Evolutionary conservation across 2,329 filamentous ascomycete genomes (phyloP).

Genomic region (Alternaria rosae): DNA sequence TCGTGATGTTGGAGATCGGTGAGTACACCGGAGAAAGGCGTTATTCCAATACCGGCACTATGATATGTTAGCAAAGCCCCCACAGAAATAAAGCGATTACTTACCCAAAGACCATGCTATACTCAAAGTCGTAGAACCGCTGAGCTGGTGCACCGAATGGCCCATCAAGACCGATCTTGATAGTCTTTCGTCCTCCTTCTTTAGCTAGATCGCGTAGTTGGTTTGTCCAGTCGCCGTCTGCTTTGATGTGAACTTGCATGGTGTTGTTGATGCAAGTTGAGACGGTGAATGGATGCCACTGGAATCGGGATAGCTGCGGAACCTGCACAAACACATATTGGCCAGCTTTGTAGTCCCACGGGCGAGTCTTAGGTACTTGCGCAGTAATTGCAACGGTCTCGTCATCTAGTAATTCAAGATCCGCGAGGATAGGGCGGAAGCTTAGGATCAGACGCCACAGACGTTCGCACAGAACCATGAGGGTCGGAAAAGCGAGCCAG

Average conservation of each 20-base stretch:
- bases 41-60: constrained; percentile 64
- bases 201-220: constrained; percentile 55
- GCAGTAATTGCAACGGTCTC: constrained; percentile 62
- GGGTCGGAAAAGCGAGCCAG: constrained; percentile 62
- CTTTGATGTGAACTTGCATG: constrained; percentile 66
- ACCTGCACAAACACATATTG: constrained; percentile 67
- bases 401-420: constrained; percentile 59
- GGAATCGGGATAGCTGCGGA: constrained; percentile 60
- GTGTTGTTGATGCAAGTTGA: constrained; percentile 62
- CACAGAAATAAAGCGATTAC: background rate
- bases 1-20: constrained; percentile 61
- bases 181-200: constrained; percentile 45
- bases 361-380: constrained; percentile 56
- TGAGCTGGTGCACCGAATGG: constrained; percentile 67
- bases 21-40: constrained; percentile 65
- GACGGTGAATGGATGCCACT: constrained; percentile 68
- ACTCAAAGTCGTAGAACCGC: constrained; percentile 65
- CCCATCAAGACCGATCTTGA: constrained; percentile 64
- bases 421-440: constrained; percentile 59
- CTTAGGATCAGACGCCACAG: constrained; percentile 56
- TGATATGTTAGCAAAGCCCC: background rate
- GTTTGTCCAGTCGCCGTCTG: constrained; percentile 65
- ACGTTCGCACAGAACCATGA: constrained; percentile 61
- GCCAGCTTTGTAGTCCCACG: constrained; percentile 64
- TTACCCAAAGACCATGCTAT: constrained; percentile 61